Conservation (phyloP, 2,329 filamentous ascomycete species). For the Neopestalotiopsis sp. region DNA sequence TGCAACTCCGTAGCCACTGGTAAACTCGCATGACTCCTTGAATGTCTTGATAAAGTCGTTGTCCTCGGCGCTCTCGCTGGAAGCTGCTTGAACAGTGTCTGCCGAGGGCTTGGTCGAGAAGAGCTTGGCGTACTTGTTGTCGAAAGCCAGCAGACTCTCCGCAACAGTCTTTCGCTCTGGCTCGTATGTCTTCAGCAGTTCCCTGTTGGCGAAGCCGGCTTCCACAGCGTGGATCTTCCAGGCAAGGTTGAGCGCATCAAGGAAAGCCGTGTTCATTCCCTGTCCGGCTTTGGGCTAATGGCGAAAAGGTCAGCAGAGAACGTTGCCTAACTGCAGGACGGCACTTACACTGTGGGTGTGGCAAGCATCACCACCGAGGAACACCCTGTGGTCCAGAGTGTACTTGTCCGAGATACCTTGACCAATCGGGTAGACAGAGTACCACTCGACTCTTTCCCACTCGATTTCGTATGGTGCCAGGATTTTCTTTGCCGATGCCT, state of each 20-base stretch:
- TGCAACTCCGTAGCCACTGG: slow-evolving; percentile 87
- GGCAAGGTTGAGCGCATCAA: slow-evolving; percentile 85
- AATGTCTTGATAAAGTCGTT: slow-evolving; percentile 89
- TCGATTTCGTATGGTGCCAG: slow-evolving; percentile 70
- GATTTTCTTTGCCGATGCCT: slow-evolving; percentile 69
- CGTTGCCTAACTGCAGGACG: not conserved
- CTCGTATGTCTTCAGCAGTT: slow-evolving; percentile 84
- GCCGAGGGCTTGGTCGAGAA: slow-evolving; percentile 82
- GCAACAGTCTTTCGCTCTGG: slow-evolving; percentile 84
- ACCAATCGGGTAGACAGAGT: slow-evolving; percentile 77
- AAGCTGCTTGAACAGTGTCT: slow-evolving; percentile 74
- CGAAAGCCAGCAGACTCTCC: slow-evolving; percentile 83
- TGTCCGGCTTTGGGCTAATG: slow-evolving; percentile 76
- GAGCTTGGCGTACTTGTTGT: slow-evolving; percentile 86
- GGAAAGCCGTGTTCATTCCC: slow-evolving; percentile 81
- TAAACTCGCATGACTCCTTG: slow-evolving; percentile 91
- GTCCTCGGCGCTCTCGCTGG: slow-evolving; percentile 54
- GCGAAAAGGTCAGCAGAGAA: slow-evolving; percentile 33
- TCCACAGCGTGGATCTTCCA: slow-evolving; percentile 97
- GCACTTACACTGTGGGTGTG: slow-evolving; percentile 74
- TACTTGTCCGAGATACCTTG: slow-evolving; percentile 75
- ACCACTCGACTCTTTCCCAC: slow-evolving; percentile 75
- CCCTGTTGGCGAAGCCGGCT: slow-evolving; percentile 76
- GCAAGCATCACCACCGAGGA: slow-evolving; percentile 79
- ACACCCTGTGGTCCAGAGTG: slow-evolving; percentile 72